Conservation (phyloP, 164 flowering plant species). For the Sedum album region DNA sequence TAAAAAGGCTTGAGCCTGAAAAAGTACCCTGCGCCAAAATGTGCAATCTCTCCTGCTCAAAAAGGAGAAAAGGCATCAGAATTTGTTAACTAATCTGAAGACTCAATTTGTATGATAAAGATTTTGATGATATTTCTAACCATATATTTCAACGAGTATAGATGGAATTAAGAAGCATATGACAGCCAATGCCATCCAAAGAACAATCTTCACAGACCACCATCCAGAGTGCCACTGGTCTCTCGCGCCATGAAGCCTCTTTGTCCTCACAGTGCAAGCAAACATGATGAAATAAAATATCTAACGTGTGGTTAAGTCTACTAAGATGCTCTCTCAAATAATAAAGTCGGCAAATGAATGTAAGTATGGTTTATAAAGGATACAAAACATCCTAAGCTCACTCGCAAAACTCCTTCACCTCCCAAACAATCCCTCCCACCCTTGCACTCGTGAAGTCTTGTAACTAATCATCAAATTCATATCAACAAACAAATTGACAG, state of each 20-base stretch:
- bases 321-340: not conserved
- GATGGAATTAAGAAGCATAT: not conserved
- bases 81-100: too few species aligned
- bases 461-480: too few species aligned
- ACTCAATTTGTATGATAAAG: too few species aligned
- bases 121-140: not conserved
- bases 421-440: too few species aligned
- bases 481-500: too few species aligned
- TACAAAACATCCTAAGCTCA: not conserved
- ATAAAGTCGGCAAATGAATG: not conserved
- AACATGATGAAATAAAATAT: not conserved
- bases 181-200: not conserved
- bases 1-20: not conserved
- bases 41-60: slow-evolving; percentile 1
- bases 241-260: not conserved
- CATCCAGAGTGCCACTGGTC: not conserved
- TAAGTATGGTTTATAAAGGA: not conserved
- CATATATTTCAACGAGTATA: not conserved
- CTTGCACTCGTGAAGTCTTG: too few species aligned
- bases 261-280: not conserved
- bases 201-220: not conserved
- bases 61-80: not conserved
- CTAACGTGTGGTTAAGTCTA: not conserved
- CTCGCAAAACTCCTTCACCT: too few species aligned
- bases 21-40: not conserved